Percentiles rank a stretch among this genome's conserved stretches.
Evolutionary conservation across 352 stramenopile genomes (phyloP).

Genomic region (Stephanocyclus meneghinianus): DNA sequence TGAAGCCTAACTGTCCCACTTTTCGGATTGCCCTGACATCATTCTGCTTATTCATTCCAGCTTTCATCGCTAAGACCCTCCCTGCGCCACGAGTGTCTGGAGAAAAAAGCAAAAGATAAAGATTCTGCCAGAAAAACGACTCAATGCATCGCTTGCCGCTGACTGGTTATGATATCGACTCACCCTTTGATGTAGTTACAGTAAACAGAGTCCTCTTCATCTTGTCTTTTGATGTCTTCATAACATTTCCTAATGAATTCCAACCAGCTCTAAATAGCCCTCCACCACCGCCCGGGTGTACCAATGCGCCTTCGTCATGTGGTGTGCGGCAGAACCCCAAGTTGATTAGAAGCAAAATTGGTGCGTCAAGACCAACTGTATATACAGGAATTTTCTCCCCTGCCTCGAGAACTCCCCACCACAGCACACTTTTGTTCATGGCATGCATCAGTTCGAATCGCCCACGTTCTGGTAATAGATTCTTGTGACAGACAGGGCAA

Average conservation of each 20-base stretch:
- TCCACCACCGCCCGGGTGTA: constrained; percentile 74
- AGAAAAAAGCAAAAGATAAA: background rate
- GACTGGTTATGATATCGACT: background rate
- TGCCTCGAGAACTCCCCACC: constrained; percentile 78
- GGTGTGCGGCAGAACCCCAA: constrained; percentile 82
- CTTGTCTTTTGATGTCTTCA: constrained; percentile 59
- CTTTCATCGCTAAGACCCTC: background rate
- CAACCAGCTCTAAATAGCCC: constrained; percentile 46
- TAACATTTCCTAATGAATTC: constrained; percentile 52
- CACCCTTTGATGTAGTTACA: constrained; percentile 56
- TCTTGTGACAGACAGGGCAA: constrained; percentile 34
- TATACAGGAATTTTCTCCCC: constrained; percentile 77
- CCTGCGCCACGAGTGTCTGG: constrained; percentile 1
- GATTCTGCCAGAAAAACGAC: background rate
- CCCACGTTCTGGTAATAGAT: constrained; percentile 83
- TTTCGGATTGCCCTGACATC: constrained; percentile 14
- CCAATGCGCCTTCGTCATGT: constrained; percentile 79
- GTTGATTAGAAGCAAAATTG: constrained; percentile 83
- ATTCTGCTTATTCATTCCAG: constrained; percentile 1
- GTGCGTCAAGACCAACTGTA: constrained; percentile 84
- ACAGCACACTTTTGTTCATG: constrained; percentile 76
- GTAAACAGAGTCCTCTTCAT: constrained; percentile 58
- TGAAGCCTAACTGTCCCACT: constrained; percentile 45
- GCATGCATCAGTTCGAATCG: constrained; percentile 86
- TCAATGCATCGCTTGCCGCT: background rate